Evolutionary conservation across 192 early-diverging fungal genomes (phyloP), one percentile per base, ranked within the genome.

Genomic region (Podila epigama): DNA sequence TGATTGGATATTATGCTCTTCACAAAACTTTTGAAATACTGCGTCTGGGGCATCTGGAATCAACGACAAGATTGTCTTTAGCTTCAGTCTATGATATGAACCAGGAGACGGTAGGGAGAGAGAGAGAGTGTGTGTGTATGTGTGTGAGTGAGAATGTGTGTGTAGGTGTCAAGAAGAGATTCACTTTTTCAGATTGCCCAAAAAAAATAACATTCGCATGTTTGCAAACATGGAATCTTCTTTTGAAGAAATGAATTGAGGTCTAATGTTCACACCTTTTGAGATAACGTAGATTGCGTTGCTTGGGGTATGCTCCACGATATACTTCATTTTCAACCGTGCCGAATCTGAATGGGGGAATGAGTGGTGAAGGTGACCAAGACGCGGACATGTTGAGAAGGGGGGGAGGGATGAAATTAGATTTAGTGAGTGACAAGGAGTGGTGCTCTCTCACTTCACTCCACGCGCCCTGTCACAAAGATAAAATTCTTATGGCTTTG

Each of bases 231-330:
- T 2, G 18, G 40, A 56, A 41, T 28, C 51, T n/a, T n/a, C 16
- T 9, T 27, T 18, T n/a, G n/a, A 42, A 9, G 1, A n/a, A n/a
- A 1, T 1, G 22, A 50, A 20, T 28, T 15, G 11, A 60, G 8
- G 44, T 29, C 27, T 71, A 27, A 5, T 9, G 70, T 51, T 63
- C 72, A 65, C 83, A 90, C 79, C 89, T 85, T 51, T 89, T 86
- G 25, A 99, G 88, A 75, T 97, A 99, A 42, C 90, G 88, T 32
- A 91, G 84, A 80, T 97, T 96, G 58, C 91, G 84, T 41, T 82
- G 87, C 60, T 95, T 95, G 3, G 96, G 96, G 77, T 95, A 97
- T 3, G 90, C 91, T 12, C 97, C 96, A 15, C 95, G 86, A 75
- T 92, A 96, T 11, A 98, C 77, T 67, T 90, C 86, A 31, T 91